These are phyloP conservation scores for Saccharomycopsis lassenensis DNA, from an alignment of 805 yeast species.

Conservation along the genomic window DNA sequence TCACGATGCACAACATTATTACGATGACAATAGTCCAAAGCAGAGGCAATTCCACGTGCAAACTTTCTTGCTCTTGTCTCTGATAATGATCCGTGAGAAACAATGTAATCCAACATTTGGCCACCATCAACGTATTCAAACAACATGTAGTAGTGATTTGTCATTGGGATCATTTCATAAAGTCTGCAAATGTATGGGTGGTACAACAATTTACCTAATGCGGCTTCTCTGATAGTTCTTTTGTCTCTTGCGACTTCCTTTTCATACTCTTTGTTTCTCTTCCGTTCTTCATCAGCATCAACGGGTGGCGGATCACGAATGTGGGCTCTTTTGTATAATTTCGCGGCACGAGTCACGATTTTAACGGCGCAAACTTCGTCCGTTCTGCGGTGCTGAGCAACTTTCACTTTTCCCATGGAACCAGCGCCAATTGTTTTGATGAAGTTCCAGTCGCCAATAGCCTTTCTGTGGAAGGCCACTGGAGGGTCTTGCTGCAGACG, in stretches of 20 bases:
- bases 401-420: conserved; percentile 96
- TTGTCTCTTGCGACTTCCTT: conserved; percentile 84
- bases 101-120: conserved; percentile 93
- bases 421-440: conserved; percentile 95
- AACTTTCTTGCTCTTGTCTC: conserved; percentile 92
- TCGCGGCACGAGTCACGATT: conserved; percentile 84
- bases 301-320: conserved; percentile 56
- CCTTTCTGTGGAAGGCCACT: conserved; percentile 55
- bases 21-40: conserved; percentile 85
- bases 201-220: conserved; percentile 76
- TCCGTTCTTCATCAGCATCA: conserved; percentile 44
- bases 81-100: conserved; percentile 87
- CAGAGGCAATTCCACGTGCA: conserved; percentile 89
- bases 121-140: conserved; percentile 97
- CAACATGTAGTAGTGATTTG: conserved; percentile 92
- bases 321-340: conserved; percentile 62
- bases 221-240: conserved; percentile 91
- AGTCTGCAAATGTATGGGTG: conserved; percentile 89
- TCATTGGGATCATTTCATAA: conserved; percentile 92
- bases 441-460: conserved; percentile 96
- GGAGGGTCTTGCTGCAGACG: conserved; percentile 6
- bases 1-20: conserved; percentile 96
- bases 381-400: conserved; percentile 78
- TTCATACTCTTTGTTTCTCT: conserved; percentile 58
- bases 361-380: conserved; percentile 84